phyloP scores from a whole-genome alignment of 176 grass and related monocot genomes.

The Cymbopogon citratus region DNA sequence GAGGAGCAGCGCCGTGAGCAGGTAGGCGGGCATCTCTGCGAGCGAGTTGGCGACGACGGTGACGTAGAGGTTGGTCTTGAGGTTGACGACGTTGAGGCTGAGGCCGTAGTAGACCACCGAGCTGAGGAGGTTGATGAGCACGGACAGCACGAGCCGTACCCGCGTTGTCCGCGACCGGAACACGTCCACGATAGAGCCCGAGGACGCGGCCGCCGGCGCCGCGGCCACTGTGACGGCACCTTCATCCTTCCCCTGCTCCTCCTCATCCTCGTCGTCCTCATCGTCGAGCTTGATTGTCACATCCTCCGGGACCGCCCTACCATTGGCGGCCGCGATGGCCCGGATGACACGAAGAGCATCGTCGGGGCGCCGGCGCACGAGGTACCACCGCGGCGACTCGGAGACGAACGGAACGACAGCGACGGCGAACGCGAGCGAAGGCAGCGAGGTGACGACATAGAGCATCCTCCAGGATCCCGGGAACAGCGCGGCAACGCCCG shows the following conservation, averaged over 20 bases:
- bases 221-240: neutral
- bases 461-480: conserved; percentile 57
- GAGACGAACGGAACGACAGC: conserved; percentile 59
- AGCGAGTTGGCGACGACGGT: conserved; percentile 62
- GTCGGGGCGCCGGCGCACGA: conserved; percentile 49
- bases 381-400: conserved; percentile 82
- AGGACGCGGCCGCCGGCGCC: neutral
- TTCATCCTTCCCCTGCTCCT: neutral
- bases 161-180: conserved; percentile 51
- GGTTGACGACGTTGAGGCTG: conserved; percentile 87
- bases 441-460: conserved; percentile 69
- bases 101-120: conserved; percentile 80
- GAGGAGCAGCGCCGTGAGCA: conserved; percentile 53
- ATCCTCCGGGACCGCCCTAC: conserved; percentile 33
- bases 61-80: conserved; percentile 79
- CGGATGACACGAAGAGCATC: conserved; percentile 53
- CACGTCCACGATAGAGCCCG: conserved; percentile 69
- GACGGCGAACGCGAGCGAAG: conserved; percentile 50
- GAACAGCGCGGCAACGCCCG: conserved; percentile 59
- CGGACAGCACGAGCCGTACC: conserved; percentile 42
- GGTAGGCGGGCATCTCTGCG: conserved; percentile 63
- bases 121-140: conserved; percentile 51
- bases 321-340: conserved; percentile 45
- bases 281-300: conserved; percentile 52
- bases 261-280: conserved; percentile 48